Base-by-base conservation (phyloP, 345 rosid genomes). In the Acer campestre region DNA sequence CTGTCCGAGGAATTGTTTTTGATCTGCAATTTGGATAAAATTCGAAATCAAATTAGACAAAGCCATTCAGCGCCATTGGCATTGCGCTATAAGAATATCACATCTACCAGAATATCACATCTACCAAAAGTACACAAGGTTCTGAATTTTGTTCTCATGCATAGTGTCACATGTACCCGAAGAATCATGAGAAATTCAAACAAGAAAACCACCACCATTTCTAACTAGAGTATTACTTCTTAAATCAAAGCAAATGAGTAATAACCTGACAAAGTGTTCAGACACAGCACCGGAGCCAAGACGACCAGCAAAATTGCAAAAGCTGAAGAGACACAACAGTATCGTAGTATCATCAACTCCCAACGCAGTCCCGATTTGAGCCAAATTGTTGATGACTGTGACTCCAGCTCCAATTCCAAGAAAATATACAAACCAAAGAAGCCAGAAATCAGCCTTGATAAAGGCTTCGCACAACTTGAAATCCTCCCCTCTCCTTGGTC, bases 361-460 rank as follows among this genome's bases (percentile, higher is more conserved):
- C 66, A 88, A 87, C 12, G 97, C 93, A 74, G 85, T 55, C 16
- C 98, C 98, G 42, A 96, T 89, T 86, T 96, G 99, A 61, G 99
- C 96, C 89, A 96, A 90, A 85, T 96, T 94, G 85, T 96, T 96
- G 53, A 92, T 90, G 80, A 94, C 88, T 0, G 99, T 94, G 46
- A 92, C 87, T 31, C 99, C 99, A 67, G 99, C 81, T 82, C 98
- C 99, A 72, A 88, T 91, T 63, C 98, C 99, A 1, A 92, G 89
- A 85, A 96, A 96, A 79, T 88, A 94, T 14, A 82, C 86, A 71
- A 85, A 59, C 98, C 98, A 94, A 61, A 96, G 98, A 77, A 97
- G 98, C 99, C 99, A 97, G 84, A 91, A 97, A 82, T 97, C 98
- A 49, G 97, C 98, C 90, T 94, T 94, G 76, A 91, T 73, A 63